phyloP scores from a whole-genome alignment of 163 green algal genomes.

The Prototheca wickerhamii region DNA sequence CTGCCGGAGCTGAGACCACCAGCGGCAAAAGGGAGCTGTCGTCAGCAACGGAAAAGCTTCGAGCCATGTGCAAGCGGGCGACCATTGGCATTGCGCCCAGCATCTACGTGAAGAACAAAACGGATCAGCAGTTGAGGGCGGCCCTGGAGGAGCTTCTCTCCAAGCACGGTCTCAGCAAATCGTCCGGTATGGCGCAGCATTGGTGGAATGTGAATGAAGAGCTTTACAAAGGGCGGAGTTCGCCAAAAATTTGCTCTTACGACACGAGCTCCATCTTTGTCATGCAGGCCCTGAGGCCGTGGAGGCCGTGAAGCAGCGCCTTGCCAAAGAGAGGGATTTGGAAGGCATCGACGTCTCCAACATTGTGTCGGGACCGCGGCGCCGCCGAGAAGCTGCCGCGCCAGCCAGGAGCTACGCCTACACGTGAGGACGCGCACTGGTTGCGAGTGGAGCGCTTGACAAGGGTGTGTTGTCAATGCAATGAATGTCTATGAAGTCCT shows the following conservation, averaged over 20 bases:
- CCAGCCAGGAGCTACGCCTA: too few species aligned
- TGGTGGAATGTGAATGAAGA: not conserved
- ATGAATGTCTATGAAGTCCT: too few species aligned
- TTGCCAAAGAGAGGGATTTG: slow-evolving; percentile 42
- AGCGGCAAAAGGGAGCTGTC: not conserved
- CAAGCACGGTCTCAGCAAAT: slow-evolving; percentile 31
- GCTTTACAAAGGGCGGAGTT: not conserved
- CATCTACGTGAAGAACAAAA: slow-evolving; percentile 32
- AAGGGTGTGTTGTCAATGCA: too few species aligned
- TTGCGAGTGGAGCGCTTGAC: too few species aligned
- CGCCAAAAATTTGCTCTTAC: not conserved
- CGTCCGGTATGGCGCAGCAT: not conserved
- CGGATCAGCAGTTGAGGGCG: slow-evolving; percentile 21
- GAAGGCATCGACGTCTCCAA: slow-evolving; percentile 65
- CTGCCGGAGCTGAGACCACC: not conserved
- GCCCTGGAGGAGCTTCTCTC: slow-evolving; percentile 37
- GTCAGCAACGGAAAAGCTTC: slow-evolving; percentile 3
- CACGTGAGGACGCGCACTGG: too few species aligned
- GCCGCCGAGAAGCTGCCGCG: too few species aligned
- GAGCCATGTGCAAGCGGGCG: slow-evolving; percentile 23
- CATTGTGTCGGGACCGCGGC: slow-evolving; percentile 40
- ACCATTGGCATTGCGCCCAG: slow-evolving; percentile 36
- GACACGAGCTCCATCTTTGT: not conserved
- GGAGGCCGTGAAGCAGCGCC: slow-evolving; percentile 15
- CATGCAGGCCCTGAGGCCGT: slow-evolving; percentile 16